These are phyloP conservation scores for Arachis stenosperma DNA, from an alignment of 306 rosid genomes.

Conservation along the genomic window DNA sequence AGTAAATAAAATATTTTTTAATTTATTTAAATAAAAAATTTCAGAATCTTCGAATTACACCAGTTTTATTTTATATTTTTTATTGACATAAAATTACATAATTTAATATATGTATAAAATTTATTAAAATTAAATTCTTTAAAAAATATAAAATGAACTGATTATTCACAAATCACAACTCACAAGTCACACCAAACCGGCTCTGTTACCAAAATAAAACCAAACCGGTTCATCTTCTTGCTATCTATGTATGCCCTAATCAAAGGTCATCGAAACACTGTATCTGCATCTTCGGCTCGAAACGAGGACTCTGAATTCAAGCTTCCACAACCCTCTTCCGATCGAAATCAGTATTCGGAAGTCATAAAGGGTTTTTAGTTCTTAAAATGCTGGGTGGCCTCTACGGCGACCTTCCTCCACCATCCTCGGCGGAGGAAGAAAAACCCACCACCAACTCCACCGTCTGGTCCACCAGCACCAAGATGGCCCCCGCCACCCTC, in stretches of 20 bases:
- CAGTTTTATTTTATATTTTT: too few species aligned
- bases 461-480: slow-evolving; percentile 91
- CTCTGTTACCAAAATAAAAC: too few species aligned
- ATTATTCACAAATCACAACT: too few species aligned
- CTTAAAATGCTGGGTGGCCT: slow-evolving; percentile 81
- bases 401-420: slow-evolving; percentile 98
- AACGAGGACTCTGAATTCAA: not conserved
- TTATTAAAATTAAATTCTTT: too few species aligned
- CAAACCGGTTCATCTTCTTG: not conserved
- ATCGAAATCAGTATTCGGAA: not conserved
- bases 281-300: not conserved
- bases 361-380: not conserved
- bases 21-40: too few species aligned
- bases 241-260: not conserved
- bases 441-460: slow-evolving; percentile 76
- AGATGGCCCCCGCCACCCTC: slow-evolving; percentile 97
- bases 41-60: too few species aligned
- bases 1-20: too few species aligned
- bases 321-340: not conserved
- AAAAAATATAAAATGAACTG: not conserved
- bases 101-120: too few species aligned
- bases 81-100: too few species aligned
- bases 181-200: not conserved
- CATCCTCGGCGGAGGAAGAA: slow-evolving; percentile 90
- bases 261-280: not conserved